Evolutionary conservation across 306 rosid species (phyloP).

Genomic region (Urtica urens): DNA sequence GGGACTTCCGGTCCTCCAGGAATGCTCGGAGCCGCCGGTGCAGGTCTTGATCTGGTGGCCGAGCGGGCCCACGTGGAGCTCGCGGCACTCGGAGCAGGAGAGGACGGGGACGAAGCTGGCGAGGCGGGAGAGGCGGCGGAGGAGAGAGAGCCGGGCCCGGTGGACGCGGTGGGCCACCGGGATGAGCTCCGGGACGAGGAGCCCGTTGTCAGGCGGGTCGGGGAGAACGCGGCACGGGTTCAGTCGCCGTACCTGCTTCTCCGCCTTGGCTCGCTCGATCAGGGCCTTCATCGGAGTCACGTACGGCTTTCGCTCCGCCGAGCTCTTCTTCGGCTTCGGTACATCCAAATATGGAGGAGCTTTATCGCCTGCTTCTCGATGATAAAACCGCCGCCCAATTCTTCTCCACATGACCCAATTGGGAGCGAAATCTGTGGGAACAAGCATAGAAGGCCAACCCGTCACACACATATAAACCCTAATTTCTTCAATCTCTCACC

Average conservation of each 20-base stretch:
- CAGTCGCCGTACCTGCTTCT: slow-evolving; percentile 47
- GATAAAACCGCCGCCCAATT: too few relatives aligned
- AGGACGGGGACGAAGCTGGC: slow-evolving; percentile 40
- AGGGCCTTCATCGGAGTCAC: slow-evolving; percentile 66
- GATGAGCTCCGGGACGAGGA: slow-evolving; percentile 62
- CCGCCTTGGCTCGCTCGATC: slow-evolving; percentile 55
- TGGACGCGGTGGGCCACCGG: slow-evolving; percentile 53
- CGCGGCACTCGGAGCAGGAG: slow-evolving; percentile 56
- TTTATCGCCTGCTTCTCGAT: background rate
- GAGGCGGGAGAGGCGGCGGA: slow-evolving; percentile 37
- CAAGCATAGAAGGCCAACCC: too few relatives aligned
- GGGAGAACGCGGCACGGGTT: slow-evolving; percentile 52
- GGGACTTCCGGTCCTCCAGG: slow-evolving; percentile 63
- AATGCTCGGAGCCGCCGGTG: slow-evolving; percentile 48
- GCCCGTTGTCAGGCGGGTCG: slow-evolving; percentile 60
- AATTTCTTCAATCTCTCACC: too few relatives aligned
- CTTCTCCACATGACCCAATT: too few relatives aligned
- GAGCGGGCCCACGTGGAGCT: slow-evolving; percentile 57
- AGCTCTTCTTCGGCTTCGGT: slow-evolving; percentile 35
- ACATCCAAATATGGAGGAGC: slow-evolving; percentile 38
- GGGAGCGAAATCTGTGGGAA: too few relatives aligned
- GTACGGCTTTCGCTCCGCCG: slow-evolving; percentile 60
- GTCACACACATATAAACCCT: too few relatives aligned
- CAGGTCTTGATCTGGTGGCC: slow-evolving; percentile 84
- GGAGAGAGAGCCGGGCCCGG: slow-evolving; percentile 37